A percentile compares a stretch with the other conserved stretches of the same genome.
phyloP scores from a whole-genome alignment of 257 asterid species.

The Primulina huaijiensis region DNA sequence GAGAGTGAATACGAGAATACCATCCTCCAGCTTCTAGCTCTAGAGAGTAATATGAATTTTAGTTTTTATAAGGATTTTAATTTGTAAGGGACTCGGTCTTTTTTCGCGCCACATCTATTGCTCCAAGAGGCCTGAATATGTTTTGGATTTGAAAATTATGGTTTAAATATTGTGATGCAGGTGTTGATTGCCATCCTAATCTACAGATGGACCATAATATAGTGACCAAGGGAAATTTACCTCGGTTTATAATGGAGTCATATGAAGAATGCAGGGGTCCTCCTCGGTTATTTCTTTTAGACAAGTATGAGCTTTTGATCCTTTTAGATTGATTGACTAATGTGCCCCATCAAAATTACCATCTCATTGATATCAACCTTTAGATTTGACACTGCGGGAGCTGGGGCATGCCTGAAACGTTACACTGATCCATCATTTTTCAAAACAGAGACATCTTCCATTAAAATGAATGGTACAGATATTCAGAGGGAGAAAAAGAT shows the following conservation, averaged over 20 bases:
- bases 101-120: neutral
- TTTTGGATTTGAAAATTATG: neutral
- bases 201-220: slow-evolving; percentile 55
- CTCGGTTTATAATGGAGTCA: slow-evolving; percentile 93
- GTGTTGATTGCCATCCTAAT: slow-evolving; percentile 87
- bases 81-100: no score
- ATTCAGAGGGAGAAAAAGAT: slow-evolving; percentile 69
- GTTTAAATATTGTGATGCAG: slow-evolving; percentile 32
- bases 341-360: neutral
- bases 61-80: neutral
- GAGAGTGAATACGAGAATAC: neutral
- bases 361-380: slow-evolving; percentile 16
- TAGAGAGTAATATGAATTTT: neutral
- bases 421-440: slow-evolving; percentile 92
- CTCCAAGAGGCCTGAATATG: neutral
- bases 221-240: slow-evolving; percentile 75
- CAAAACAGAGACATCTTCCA: slow-evolving; percentile 50
- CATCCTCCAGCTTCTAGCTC: neutral
- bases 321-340: slow-evolving; percentile 7
- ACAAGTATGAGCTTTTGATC: slow-evolving; percentile 59
- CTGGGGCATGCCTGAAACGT: slow-evolving; percentile 95
- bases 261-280: slow-evolving; percentile 98
- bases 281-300: slow-evolving; percentile 92
- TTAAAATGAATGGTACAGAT: slow-evolving; percentile 37
- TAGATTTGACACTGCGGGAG: slow-evolving; percentile 98